Base-by-base conservation (phyloP, 176 grass and related monocot species). In the Oryza meridionalis region DNA sequence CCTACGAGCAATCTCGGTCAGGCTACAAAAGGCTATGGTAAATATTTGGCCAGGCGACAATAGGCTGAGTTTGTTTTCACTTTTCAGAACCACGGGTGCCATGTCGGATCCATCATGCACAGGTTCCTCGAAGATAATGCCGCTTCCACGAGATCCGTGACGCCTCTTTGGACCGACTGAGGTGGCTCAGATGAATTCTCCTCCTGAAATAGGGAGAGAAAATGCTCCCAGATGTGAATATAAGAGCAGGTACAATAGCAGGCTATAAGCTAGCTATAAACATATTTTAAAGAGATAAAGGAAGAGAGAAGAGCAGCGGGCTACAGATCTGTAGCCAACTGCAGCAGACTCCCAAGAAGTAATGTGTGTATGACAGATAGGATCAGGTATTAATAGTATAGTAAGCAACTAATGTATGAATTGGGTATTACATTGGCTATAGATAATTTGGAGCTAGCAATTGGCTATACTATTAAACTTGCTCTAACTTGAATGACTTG, bases 61-160 rank as follows among this genome's bases (percentile, higher is more conserved):
- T 37, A 49, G 17, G 32, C 22, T 40, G 51, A 59, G 69, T 44
- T 44, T 32, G 22, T 35, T 46, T 29, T 82, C 86, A 99, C 75
- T 37, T 47, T 29, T 82, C 86, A 99, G 78, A 99, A 99, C 97
- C 97, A 99, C 2, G 97, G 97, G 81, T 99, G 97, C 97, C 97
- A 99, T n/a, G 97, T 99, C 8, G 97, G 97, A 83, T 99, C 97
- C 97, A 99, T 99, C 97, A 96, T 99, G 84, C 97, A 99, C 76
- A 99, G 74, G 81, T 96, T 99, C 84, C 90, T 92, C 22, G 97
- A 89, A 0, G 88, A 93, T 33, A 96, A 61, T 26, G 97, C 93
- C 1, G 91, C 76, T 66, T 99, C 97, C 42, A 99, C 90, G 25
- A 99, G 91, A 38, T 99, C 90, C 0, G 97, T 92, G 16, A 96